phyloP scores from a whole-genome alignment of 148 eudicot genomes.

The Chenopodium quinoa region DNA sequence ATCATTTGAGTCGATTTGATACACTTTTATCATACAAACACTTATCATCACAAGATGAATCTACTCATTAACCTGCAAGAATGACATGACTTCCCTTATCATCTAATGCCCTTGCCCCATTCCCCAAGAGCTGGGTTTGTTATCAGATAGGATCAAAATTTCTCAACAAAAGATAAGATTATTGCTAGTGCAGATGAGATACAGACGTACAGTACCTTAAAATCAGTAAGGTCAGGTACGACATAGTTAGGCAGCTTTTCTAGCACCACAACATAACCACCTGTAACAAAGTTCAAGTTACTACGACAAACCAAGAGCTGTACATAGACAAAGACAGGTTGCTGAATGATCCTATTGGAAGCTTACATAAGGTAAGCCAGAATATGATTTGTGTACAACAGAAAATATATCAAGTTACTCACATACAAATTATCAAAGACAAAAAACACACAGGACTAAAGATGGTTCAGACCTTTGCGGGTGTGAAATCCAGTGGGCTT shows the following conservation, averaged over 20 bases:
- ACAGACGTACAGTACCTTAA: constrained; percentile 42
- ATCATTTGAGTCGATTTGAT: too few relatives aligned
- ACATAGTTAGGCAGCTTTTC: constrained; percentile 71
- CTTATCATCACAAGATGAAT: background rate
- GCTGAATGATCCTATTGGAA: background rate
- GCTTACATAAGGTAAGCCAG: background rate
- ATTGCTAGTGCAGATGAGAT: background rate
- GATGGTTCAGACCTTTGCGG: constrained; percentile 60
- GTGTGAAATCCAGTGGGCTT: constrained; percentile 98
- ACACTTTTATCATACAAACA: background rate
- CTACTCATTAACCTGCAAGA: background rate
- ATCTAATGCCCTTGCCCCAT: background rate
- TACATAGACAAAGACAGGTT: background rate
- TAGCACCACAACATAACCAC: constrained; percentile 68
- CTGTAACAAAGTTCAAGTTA: constrained; percentile 33
- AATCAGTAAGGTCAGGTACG: constrained; percentile 64
- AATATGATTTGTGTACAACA: background rate
- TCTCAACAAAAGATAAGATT: background rate
- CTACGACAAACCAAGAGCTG: background rate
- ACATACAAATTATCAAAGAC: background rate
- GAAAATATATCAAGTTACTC: background rate
- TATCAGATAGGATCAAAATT: background rate
- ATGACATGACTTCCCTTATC: background rate
- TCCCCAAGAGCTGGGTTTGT: too few relatives aligned
- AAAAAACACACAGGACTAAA: background rate